phyloP scores from a whole-genome alignment of 768 basidiomycete species.

The Scleroderma citrinum region DNA sequence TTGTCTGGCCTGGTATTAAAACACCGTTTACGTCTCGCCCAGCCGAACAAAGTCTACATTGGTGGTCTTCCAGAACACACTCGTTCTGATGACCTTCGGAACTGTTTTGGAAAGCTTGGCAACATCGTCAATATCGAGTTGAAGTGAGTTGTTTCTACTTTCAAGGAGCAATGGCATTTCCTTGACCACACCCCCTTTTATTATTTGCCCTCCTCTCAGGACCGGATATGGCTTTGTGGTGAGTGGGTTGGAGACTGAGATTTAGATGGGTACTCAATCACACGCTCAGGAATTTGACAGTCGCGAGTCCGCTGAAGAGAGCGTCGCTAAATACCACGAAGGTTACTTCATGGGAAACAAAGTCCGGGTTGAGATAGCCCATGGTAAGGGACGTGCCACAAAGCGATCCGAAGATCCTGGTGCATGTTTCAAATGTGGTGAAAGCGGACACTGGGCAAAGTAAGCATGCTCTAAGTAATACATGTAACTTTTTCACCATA shows the following conservation, averaged over 20 bases:
- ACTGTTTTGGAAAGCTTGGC: conserved; percentile 84
- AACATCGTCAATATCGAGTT: conserved; percentile 70
- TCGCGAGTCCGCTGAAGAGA: conserved; percentile 77
- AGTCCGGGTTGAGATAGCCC: conserved; percentile 82
- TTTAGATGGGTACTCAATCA: conserved; percentile 4
- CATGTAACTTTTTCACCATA: neutral
- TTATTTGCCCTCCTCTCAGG: conserved; percentile 33
- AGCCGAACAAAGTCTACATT: conserved; percentile 93
- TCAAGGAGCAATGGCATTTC: conserved; percentile 3
- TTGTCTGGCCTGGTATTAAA: conserved; percentile 58
- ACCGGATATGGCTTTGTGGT: conserved; percentile 90
- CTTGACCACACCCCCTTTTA: conserved; percentile 6
- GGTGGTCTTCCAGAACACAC: conserved; percentile 86
- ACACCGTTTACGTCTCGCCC: conserved; percentile 48
- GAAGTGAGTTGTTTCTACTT: conserved; percentile 56
- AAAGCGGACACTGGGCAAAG: conserved; percentile 89
- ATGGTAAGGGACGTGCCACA: conserved; percentile 74
- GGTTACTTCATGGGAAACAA: conserved; percentile 91
- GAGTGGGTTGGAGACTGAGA: conserved; percentile 26
- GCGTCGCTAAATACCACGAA: conserved; percentile 83
- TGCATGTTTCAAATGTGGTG: conserved; percentile 83
- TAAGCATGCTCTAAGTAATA: conserved; percentile 27
- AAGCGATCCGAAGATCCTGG: conserved; percentile 84
- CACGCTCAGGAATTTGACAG: conserved; percentile 70
- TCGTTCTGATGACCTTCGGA: conserved; percentile 77